Conservation (phyloP, 352 stramenopile genomes). For the Phytophthora pistaciae region DNA sequence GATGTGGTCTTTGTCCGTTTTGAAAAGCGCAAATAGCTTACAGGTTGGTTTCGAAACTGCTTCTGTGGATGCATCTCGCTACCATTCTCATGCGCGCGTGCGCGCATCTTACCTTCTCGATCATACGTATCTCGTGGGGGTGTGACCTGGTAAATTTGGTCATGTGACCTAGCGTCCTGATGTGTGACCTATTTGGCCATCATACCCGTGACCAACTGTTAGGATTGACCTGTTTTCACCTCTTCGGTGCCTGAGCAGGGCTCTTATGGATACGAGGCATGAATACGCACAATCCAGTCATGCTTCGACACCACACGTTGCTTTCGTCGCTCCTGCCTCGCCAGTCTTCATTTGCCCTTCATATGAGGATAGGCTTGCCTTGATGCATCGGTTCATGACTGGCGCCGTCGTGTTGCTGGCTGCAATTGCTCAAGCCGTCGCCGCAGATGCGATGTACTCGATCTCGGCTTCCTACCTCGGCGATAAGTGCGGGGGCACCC, state of each 20-base stretch:
- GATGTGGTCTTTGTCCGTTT: background rate
- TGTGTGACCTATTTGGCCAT: background rate
- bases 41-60: background rate
- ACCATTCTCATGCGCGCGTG: background rate
- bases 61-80: background rate
- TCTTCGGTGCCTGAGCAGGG: background rate
- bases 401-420: too few species aligned
- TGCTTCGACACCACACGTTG: too few species aligned
- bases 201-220: background rate
- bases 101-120: background rate
- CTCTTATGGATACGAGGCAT: too few species aligned
- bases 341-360: too few species aligned
- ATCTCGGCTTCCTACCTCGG: slow-evolving; percentile 12
- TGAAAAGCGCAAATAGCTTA: background rate
- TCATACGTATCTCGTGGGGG: background rate
- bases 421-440: too few species aligned
- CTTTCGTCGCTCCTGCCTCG: too few species aligned
- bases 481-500: slow-evolving; percentile 12
- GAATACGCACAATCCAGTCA: too few species aligned
- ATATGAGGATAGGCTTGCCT: too few species aligned
- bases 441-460: slow-evolving; percentile 1
- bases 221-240: slow-evolving; percentile 1
- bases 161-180: background rate
- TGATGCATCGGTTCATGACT: too few species aligned
- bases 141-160: background rate